phyloP scores from a whole-genome alignment of 1,284 basidiomycete species.

The Ceraceosorus guamensis region DNA sequence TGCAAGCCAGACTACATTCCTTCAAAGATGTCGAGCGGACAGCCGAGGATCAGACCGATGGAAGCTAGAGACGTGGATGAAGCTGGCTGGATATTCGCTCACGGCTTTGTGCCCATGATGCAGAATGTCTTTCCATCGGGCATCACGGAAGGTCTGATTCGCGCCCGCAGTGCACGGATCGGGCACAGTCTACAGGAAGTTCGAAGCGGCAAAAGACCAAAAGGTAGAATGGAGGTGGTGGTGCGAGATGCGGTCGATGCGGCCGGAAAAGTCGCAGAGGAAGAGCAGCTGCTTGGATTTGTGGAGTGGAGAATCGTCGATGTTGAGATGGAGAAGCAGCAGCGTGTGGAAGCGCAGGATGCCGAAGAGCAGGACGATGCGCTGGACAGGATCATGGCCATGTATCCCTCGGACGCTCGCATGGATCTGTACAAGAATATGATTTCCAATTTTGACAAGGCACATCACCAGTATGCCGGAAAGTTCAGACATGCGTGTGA shows the following conservation, averaged over 20 bases:
- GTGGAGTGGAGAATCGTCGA: neutral
- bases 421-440: neutral
- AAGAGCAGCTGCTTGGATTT: neutral
- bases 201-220: too few species aligned
- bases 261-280: neutral
- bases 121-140: constrained; percentile 45
- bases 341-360: too few species aligned
- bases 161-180: neutral
- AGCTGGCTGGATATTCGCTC: too few species aligned
- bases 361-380: neutral
- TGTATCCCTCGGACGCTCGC: neutral
- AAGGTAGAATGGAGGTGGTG: too few species aligned
- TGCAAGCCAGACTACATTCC: too few species aligned
- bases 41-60: too few species aligned
- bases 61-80: too few species aligned
- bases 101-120: neutral
- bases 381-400: neutral
- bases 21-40: too few species aligned
- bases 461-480: neutral
- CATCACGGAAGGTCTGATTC: constrained; percentile 43
- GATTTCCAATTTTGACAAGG: neutral
- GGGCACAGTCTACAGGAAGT: too few species aligned
- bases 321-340: too few species aligned
- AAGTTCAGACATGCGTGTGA: neutral
- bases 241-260: neutral